These are phyloP conservation scores for Circinella minor DNA, from an alignment of 371 early-diverging fungal genomes.

Conservation along the genomic window DNA sequence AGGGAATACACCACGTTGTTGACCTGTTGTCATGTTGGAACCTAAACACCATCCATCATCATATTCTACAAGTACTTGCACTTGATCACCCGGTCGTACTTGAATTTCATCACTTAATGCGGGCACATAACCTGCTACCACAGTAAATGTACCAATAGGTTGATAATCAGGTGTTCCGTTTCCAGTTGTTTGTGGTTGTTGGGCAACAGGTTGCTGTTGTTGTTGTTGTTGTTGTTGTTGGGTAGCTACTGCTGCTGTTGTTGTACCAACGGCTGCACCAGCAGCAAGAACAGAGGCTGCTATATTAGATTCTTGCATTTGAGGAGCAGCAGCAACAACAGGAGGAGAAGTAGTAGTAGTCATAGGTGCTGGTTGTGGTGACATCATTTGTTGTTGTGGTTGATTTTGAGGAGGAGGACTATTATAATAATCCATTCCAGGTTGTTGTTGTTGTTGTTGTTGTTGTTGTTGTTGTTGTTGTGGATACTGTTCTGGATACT, in stretches of 20 bases:
- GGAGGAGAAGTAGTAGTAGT: not conserved
- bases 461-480: not conserved
- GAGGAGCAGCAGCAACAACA: not conserved
- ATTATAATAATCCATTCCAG: not conserved
- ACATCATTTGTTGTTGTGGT: conserved; percentile 8
- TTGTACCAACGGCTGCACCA: conserved; percentile 3
- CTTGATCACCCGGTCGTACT: conserved; percentile 31
- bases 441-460: not conserved
- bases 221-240: conserved; percentile 3
- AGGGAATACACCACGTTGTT: conserved; percentile 57
- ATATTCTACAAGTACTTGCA: conserved; percentile 31
- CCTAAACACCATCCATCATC: conserved; percentile 36
- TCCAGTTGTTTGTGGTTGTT: conserved; percentile 1
- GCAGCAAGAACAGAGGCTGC: conserved; percentile 6
- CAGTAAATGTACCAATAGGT: conserved; percentile 43
- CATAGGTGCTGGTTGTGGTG: not conserved
- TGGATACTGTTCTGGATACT: not conserved
- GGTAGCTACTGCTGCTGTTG: not conserved
- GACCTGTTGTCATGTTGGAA: conserved; percentile 22
- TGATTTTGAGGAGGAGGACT: not conserved
- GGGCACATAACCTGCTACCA: conserved; percentile 45
- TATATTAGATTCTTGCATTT: not conserved
- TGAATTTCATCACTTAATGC: conserved; percentile 32
- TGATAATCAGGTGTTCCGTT: not conserved
- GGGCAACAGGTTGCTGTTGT: not conserved